Evolutionary conservation across 148 eudicot species (phyloP).

Genomic region (Rhododendron molle): DNA sequence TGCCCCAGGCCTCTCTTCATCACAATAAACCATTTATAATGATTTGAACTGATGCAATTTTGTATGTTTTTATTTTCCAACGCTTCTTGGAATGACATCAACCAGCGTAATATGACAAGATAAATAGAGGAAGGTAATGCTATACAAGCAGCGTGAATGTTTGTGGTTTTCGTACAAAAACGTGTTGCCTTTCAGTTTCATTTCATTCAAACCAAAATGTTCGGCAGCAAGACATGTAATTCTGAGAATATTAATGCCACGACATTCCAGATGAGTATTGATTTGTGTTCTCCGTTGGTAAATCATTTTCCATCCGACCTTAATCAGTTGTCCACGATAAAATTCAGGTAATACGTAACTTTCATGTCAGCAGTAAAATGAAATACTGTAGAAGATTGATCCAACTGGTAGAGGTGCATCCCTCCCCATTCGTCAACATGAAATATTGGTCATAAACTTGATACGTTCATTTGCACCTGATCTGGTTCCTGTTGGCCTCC

Average conservation of each 20-base stretch:
- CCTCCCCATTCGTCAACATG: neutral
- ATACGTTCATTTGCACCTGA: neutral
- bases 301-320: neutral
- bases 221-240: neutral
- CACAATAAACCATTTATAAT: neutral
- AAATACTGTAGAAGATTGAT: neutral
- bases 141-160: neutral
- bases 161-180: neutral
- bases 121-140: no score
- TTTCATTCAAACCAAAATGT: neutral
- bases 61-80: no score
- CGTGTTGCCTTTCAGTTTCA: neutral
- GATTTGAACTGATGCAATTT: neutral
- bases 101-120: no score
- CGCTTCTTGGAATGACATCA: no score
- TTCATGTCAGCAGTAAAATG: neutral
- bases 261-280: neutral
- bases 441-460: neutral
- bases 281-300: neutral
- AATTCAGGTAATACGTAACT: neutral
- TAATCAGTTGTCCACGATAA: neutral
- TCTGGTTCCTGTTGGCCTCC: neutral
- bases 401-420: neutral
- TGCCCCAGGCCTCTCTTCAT: neutral
- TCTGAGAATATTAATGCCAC: neutral